Base-by-base conservation (phyloP, 352 stramenopile species). In the Sclerospora graminicola region DNA sequence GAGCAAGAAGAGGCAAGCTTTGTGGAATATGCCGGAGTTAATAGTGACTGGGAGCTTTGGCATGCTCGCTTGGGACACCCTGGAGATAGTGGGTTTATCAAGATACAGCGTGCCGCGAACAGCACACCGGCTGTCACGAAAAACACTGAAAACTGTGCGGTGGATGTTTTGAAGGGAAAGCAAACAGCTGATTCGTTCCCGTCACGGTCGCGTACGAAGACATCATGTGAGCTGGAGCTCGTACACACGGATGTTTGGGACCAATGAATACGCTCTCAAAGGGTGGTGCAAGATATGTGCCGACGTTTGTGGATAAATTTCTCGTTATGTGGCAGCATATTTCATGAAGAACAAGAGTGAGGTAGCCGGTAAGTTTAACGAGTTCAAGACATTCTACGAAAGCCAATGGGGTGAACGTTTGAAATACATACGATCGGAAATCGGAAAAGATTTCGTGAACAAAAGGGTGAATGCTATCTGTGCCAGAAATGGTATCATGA, bases 401-500 rank as follows among this genome's bases (percentile, higher is more conserved):
- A 50, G 39, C 10, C 45, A 69, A 21, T 58, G 45, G 15, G 40
- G 45, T 28, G 24, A 24, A 14, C 46, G 32, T 0, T 30, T 69
- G 9, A 33, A 23, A 14, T 41, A 18, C 16, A 14, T 72, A 8
- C 33, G 62, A 0, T 55, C 57, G 0, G 53, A 68, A 28, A 66
- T 61, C 10, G 62, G 57, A 15, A 37, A 36, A 0, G 48, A 72
- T 40, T 48, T 60, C 19, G 29, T 51, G 0, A 54, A 54, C 28
- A 51, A 62, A n/a, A 30, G 10, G 10, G 41, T 63, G n/a, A 10
- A 32, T 0, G 20, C 26, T 0, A 19, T 35, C 2, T 43, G 33
- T 16, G 4, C 1, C 0, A 3, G 9, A 14, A 38, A 36, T 16
- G 19, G 50, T 14, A 53, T 47, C 9, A 2, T 58, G 7, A 42